Evolutionary conservation across 139 green algal species (phyloP), one percentile per base, ranked within the genome.

Genomic region (Parachlorella kessleri): DNA sequence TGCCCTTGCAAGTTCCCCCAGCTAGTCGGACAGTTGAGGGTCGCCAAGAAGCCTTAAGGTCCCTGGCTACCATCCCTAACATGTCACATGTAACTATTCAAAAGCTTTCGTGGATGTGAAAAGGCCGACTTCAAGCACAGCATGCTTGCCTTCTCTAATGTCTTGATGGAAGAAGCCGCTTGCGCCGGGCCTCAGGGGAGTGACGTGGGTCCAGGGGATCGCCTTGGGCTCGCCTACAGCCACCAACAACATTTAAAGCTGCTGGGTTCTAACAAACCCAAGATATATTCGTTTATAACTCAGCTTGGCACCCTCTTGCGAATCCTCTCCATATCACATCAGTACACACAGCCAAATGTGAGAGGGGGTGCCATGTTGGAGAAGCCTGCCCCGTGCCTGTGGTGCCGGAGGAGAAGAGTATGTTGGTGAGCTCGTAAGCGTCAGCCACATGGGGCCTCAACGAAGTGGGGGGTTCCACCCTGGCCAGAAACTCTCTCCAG

Each of bases 341-440:
- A 48, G 1, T 7, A 18, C 38, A 73, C 42, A 3, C 6, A 37
- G n/a, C 33, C 59, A 33, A 21, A 36, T 30, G 7, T 21, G 35
- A 37, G 66, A 2, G 24, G 39, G 7, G 5, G 36, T 40, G 64
- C 64, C 64, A 18, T 33, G 64, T 9, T 33, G 6, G 1, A 14
- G 6, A 36, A 30, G n/a, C 14, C 30, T 39, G 18, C 21, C 7
- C 9, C 70, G 28, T 64, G 70, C 87, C 94, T 40, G 95, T 98
- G 14, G 95, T 99, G 67, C 95, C 95, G 1, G 93, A 98, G 6
- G 90, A 97, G 84, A 98, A 99, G 10, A 99, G 88, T 38, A 98
- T 90, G 79, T 94, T 94, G 63, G 81, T 92, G 35, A 79, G 41
- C 21, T 86, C 87, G 64, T 86, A 42, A 1, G 85, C 75, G n/a